Conservation (phyloP, 441 rosid species). For the Pelargonium fulgidum region DNA sequence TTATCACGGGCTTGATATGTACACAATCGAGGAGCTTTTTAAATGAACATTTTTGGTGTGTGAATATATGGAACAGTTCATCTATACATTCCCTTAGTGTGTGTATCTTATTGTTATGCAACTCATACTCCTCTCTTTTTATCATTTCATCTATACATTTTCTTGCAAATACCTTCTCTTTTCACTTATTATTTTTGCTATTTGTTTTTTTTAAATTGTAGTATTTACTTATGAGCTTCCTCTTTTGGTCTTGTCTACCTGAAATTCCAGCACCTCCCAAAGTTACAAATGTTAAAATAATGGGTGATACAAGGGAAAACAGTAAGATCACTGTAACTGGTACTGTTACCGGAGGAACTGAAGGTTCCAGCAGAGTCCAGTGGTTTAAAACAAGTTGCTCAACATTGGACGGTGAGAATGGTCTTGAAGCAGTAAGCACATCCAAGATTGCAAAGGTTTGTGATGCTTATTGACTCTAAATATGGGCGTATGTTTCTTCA, state of each 20-base stretch:
- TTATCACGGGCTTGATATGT: no score
- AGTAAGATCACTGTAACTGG: slow-evolving; percentile 84
- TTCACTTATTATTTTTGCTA: slow-evolving; percentile 11
- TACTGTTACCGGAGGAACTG: slow-evolving; percentile 83
- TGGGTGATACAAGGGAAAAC: slow-evolving; percentile 85
- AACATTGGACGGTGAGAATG: slow-evolving; percentile 45
- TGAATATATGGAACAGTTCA: no score
- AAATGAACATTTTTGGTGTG: no score
- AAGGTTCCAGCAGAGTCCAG: slow-evolving; percentile 92
- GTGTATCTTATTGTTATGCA: not conserved
- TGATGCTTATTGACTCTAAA: slow-evolving; percentile 9
- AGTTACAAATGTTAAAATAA: slow-evolving; percentile 74
- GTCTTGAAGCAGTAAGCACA: slow-evolving; percentile 77
- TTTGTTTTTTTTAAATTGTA: slow-evolving; percentile 13
- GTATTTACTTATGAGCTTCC: slow-evolving; percentile 18
- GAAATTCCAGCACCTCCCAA: slow-evolving; percentile 83
- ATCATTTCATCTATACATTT: not conserved
- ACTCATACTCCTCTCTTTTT: not conserved
- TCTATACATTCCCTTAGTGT: no score
- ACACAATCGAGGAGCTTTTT: no score
- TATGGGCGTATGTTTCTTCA: not conserved
- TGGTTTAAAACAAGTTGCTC: slow-evolving; percentile 80
- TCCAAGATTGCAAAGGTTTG: slow-evolving; percentile 86
- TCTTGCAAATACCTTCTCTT: not conserved
- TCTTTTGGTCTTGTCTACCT: slow-evolving; percentile 16